Base-by-base conservation (phyloP, 1,284 basidiomycete genomes). In the Leccinum pachyderme region DNA sequence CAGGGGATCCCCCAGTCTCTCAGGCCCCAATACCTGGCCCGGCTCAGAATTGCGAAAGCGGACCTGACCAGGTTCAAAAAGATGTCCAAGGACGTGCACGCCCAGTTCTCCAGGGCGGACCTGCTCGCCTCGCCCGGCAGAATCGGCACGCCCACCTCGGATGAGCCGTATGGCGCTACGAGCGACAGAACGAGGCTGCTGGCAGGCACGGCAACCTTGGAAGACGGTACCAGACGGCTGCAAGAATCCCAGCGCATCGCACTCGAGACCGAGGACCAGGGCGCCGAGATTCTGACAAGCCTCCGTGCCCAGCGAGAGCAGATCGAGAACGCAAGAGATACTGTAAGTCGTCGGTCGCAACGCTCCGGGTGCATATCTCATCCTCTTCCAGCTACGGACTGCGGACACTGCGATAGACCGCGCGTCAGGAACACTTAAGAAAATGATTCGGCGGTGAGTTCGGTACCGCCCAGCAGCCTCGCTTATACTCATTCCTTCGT, bases 231-330 rank as follows among this genome's bases (percentile, higher is more conserved):
- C 1, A 81, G 86, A 59, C 79, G 97, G 46, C 73, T 99, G 51
- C 86, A 94, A 62, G 94, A 97, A 59, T 93, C 91, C 18, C 93
- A 98, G 60, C 81, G 94, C 24, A 84, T 99, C 46, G 96, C 96
- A 7, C 76, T 99, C 27, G 95, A 99, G 78, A 98, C 97, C 8
- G 97, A 99, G 74, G 87, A 93, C 65, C 87, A 98, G 35, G 97
- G 97, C 9, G 87, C 94, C 12, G 94, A 94, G 63, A 98, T 99
- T 65, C 71, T 99, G 59, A 73, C 87, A 64, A 94, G 91, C 67
- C 77, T 99, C 59, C 76, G 94, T 50, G 77, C 81, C 2, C 97
- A 99, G 75, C 76, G 97, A 59, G 97, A 98, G 71, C 95, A 96
- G 75, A 95, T 99, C 61, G 91, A 97, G 76, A 91, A 97, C 68